Percentiles rank a stretch among this genome's conserved stretches.
phyloP scores from a whole-genome alignment of 441 rosid species.

The Hura crepitans region DNA sequence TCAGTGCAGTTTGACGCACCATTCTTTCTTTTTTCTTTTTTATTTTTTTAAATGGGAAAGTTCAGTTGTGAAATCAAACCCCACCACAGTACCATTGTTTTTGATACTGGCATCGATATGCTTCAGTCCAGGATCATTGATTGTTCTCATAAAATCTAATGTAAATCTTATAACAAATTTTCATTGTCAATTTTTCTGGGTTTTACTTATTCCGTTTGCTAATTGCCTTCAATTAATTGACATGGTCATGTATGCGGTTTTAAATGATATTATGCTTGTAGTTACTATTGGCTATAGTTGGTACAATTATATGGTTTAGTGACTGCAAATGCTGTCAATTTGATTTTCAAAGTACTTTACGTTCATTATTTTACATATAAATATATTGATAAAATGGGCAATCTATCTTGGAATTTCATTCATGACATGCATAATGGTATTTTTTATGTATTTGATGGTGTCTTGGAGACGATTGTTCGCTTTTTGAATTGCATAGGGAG shows the following conservation, averaged over 20 bases:
- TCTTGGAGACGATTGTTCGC: neutral
- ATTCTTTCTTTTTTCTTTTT: too few species aligned
- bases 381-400: neutral
- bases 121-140: neutral
- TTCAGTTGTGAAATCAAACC: neutral
- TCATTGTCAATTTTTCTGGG: neutral
- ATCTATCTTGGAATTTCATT: neutral
- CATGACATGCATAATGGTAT: neutral
- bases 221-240: neutral
- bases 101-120: neutral
- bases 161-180: neutral
- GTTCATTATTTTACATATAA: neutral
- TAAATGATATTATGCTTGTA: neutral
- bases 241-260: neutral
- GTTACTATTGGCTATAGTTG: neutral
- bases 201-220: neutral
- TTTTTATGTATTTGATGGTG: constrained; percentile 1
- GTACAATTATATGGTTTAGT: neutral
- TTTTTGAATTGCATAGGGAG: neutral
- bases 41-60: neutral
- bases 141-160: neutral
- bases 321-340: neutral
- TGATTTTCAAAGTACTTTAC: neutral
- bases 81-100: neutral
- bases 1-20: too few species aligned